phyloP scores from a whole-genome alignment of 2,329 filamentous ascomycete species.

The Aspergillus thermomutatus region DNA sequence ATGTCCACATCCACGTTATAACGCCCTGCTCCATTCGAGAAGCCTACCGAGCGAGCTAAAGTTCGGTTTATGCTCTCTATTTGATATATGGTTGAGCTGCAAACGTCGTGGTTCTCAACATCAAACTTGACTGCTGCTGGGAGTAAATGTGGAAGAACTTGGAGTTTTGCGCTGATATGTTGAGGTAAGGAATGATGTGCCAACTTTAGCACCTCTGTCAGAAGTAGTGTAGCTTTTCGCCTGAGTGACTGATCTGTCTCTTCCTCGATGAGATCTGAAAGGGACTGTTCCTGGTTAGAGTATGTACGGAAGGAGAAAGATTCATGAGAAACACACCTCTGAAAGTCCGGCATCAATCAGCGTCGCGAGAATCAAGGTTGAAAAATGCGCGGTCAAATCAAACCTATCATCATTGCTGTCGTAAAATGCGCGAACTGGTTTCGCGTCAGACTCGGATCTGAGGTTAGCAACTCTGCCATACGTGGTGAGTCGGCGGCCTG shows the following conservation, averaged over 20 bases:
- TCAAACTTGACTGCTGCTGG: slow-evolving; percentile 70
- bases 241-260: slow-evolving; percentile 57
- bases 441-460: slow-evolving; percentile 58
- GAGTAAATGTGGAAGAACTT: slow-evolving; percentile 84
- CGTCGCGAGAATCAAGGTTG: slow-evolving; percentile 78
- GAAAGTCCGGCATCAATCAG: slow-evolving; percentile 79
- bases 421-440: slow-evolving; percentile 52
- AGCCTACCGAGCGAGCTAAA: slow-evolving; percentile 71
- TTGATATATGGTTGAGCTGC: slow-evolving; percentile 90
- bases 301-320: not conserved
- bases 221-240: slow-evolving; percentile 83
- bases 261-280: slow-evolving; percentile 50
- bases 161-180: slow-evolving; percentile 76
- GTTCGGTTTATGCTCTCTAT: slow-evolving; percentile 97
- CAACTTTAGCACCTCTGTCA: slow-evolving; percentile 88
- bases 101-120: slow-evolving; percentile 70
- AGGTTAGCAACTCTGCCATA: slow-evolving; percentile 92
- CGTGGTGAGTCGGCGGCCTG: slow-evolving; percentile 86
- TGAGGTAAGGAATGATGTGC: slow-evolving; percentile 80
- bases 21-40: slow-evolving; percentile 36
- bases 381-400: slow-evolving; percentile 92
- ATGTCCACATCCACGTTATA: slow-evolving; percentile 46
- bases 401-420: slow-evolving; percentile 63
- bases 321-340: slow-evolving; percentile 30
- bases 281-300: slow-evolving; percentile 34